These are phyloP conservation scores for Berberis thunbergii DNA, from an alignment of 164 flowering plant genomes.

Conservation along the genomic window DNA sequence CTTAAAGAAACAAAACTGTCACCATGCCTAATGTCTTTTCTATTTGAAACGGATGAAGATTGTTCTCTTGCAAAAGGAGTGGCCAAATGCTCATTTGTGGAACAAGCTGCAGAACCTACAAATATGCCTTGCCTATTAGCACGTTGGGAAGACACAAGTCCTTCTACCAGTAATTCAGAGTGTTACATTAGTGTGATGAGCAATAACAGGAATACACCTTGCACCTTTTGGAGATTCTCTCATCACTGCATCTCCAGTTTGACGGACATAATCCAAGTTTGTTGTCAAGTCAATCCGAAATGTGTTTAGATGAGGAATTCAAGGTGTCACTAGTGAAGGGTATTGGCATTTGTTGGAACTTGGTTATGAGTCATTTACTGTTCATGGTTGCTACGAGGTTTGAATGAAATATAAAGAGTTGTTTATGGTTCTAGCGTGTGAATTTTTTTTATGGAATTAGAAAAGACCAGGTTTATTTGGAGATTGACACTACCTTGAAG, in stretches of 20 bases:
- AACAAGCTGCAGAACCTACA: slow-evolving; percentile 19
- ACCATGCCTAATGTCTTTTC: slow-evolving; percentile 13
- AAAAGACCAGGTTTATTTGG: too few species aligned
- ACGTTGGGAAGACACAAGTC: slow-evolving; percentile 22
- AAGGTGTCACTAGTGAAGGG: too few species aligned
- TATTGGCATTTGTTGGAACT: background rate
- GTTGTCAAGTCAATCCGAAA: background rate
- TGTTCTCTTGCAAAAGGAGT: slow-evolving; percentile 29
- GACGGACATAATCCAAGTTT: slow-evolving; percentile 2
- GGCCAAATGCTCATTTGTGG: slow-evolving; percentile 1
- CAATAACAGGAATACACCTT: slow-evolving; percentile 5
- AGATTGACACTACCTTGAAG: too few species aligned
- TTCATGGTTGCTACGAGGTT: too few species aligned
- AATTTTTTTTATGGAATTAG: too few species aligned
- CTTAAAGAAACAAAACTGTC: slow-evolving; percentile 22
- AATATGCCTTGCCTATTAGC: slow-evolving; percentile 19
- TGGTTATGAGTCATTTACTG: background rate
- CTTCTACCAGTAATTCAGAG: slow-evolving; percentile 19
- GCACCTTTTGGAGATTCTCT: slow-evolving; percentile 8
- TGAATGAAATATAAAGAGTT: too few species aligned
- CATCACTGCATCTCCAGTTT: slow-evolving; percentile 1
- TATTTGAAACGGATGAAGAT: slow-evolving; percentile 12
- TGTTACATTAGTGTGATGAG: slow-evolving; percentile 2
- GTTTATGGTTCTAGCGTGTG: too few species aligned
- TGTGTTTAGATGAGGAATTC: background rate